Percentiles rank a stretch among this genome's conserved stretches.
Evolutionary conservation across 768 basidiomycete species (phyloP).

Genomic region (Mycena chlorophos): DNA sequence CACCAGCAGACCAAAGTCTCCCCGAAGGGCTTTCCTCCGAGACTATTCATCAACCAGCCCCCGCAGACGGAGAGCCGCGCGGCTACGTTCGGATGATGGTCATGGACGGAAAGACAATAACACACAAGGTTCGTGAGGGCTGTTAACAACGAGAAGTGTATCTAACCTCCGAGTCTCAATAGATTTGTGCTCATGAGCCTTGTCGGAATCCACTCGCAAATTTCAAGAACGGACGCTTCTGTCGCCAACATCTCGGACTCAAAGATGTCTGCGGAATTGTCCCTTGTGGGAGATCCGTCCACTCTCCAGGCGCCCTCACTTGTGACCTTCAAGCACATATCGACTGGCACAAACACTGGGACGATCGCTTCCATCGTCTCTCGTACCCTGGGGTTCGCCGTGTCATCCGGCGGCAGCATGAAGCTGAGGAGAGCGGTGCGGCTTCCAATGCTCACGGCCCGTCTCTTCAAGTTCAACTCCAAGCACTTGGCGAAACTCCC

Average conservation of each 20-base stretch:
- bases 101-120: slow-evolving; percentile 26
- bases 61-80: slow-evolving; percentile 10
- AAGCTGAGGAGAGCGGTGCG: neutral
- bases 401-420: neutral
- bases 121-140: slow-evolving; percentile 13
- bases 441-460: neutral
- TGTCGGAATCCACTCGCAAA: slow-evolving; percentile 21
- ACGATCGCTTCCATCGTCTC: neutral
- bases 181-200: slow-evolving; percentile 9
- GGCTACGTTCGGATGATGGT: slow-evolving; percentile 22
- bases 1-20: neutral
- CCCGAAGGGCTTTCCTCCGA: neutral
- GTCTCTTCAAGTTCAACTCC: neutral
- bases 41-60: neutral
- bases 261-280: neutral
- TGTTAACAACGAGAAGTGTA: neutral
- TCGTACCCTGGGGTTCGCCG: neutral
- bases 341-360: neutral
- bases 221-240: slow-evolving; percentile 25
- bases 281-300: neutral
- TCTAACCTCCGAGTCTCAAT: neutral
- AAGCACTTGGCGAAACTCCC: neutral
- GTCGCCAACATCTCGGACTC: slow-evolving; percentile 4
- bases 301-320: neutral
- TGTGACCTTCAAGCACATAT: neutral